A percentile compares a stretch with the other conserved stretches of the same genome.
phyloP scores from a whole-genome alignment of 2,329 filamentous ascomycete species.

The Colletotrichum sp. region DNA sequence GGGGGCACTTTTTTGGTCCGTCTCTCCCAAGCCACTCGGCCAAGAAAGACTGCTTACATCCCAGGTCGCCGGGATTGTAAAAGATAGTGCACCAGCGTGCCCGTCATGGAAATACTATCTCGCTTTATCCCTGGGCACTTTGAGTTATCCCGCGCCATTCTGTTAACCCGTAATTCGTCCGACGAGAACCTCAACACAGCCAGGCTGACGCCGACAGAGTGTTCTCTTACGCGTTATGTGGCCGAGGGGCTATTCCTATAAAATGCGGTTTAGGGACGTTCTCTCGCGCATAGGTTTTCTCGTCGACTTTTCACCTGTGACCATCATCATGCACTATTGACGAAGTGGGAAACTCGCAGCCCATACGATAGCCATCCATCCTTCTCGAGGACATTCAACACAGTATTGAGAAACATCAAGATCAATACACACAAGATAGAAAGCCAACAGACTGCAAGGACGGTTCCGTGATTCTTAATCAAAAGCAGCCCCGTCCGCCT shows the following conservation, averaged over 20 bases:
- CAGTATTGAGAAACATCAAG: not conserved
- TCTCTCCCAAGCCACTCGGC: not conserved
- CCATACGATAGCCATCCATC: not conserved
- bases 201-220: not conserved
- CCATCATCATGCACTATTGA: not conserved
- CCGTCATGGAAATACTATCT: not conserved
- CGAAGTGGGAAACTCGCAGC: not conserved
- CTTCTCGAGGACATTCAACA: not conserved
- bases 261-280: not conserved
- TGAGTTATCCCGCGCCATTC: not conserved
- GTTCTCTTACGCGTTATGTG: not conserved
- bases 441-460: not conserved
- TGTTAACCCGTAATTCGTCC: not conserved
- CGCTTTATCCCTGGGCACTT: not conserved
- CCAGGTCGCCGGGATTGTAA: not conserved
- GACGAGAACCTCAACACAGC: not conserved
- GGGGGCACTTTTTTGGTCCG: not conserved
- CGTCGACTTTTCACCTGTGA: not conserved
- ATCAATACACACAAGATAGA: not conserved
- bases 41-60: not conserved
- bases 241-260: not conserved
- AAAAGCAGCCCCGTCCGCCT: not conserved
- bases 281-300: not conserved
- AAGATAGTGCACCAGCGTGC: not conserved
- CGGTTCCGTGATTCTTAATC: not conserved